Evolutionary conservation across 2,329 filamentous ascomycete species (phyloP), one percentile per base, ranked within the genome.

Genomic region (Cadophora sp.): DNA sequence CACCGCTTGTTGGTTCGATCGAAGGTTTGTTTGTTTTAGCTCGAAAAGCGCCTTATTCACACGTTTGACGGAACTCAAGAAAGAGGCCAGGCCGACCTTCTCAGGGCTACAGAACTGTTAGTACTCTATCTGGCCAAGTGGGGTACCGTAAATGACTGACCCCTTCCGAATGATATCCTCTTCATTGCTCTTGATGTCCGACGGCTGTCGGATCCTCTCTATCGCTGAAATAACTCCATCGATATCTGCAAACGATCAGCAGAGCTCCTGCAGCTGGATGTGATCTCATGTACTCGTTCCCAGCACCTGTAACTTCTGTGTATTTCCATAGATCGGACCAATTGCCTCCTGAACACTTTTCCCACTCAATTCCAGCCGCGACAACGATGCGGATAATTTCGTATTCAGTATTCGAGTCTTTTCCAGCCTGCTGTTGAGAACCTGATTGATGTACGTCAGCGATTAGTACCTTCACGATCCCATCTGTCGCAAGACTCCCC

Each of bases 341-440:
- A 96, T 94, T 13, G 96, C 94, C 76, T 97, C 93, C 75, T 93
- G 91, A 22, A 98, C 94, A 68, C 91, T 94, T 80, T 94, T 93
- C 20, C 95, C 96, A 62, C 93, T 96, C 45, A 90, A 88, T 74
- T 98, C 94, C 41, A 99, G 84, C 65, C 94, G 87, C 45, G 89
- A 87, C 72, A 97, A 85, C 61, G 93, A 97, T 33, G 92, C 91
- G 79, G 97, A 92, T 65, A 99, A 97, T 83, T 97, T 97, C 83
- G 96, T 97, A 39, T 94, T 97, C 78, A 98, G 86, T 76, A 93
- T 89, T 68, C 94, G 91, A 73, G 96, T 96, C 85, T 97, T 98
- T 74, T 96, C 93, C 69, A 98, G 88, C 47, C 89, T 84, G 63
- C 88, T 91, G 73, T 89, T 90, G 58, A 91, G 82, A 36, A 91